Evolutionary conservation across 164 flowering plant genomes (phyloP).

Genomic region (Annona cherimola): DNA sequence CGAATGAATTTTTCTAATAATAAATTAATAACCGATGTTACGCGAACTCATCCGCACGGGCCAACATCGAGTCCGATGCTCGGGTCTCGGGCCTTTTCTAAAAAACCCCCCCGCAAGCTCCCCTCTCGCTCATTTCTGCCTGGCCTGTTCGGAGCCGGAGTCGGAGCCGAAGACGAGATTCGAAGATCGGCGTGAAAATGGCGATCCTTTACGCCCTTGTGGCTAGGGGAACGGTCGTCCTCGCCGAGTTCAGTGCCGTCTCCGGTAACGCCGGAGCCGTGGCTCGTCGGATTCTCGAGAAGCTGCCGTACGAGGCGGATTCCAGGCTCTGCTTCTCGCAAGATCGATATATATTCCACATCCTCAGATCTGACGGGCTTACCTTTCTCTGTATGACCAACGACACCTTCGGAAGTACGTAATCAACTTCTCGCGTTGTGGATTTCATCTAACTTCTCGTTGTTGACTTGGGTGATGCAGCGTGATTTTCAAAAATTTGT

Average conservation of each 20-base stretch:
- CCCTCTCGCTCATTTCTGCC: too few relatives aligned
- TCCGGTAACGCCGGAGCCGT: slow-evolving; percentile 89
- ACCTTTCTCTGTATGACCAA: slow-evolving; percentile 92
- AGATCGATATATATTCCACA: slow-evolving; percentile 88
- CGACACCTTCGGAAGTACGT: slow-evolving; percentile 87
- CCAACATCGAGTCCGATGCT: too few relatives aligned
- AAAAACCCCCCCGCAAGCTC: too few relatives aligned
- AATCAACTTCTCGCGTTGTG: not conserved
- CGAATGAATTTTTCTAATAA: too few relatives aligned
- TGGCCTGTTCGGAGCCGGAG: too few relatives aligned
- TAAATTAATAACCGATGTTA: too few relatives aligned
- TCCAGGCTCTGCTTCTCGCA: slow-evolving; percentile 89
- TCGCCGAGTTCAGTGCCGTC: slow-evolving; percentile 91
- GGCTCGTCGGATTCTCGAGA: slow-evolving; percentile 76
- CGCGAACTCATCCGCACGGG: too few relatives aligned
- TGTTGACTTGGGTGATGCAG: too few relatives aligned
- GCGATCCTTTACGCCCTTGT: slow-evolving; percentile 92
- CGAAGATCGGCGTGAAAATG: slow-evolving; percentile 29
- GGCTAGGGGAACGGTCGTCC: slow-evolving; percentile 77
- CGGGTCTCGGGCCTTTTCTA: too few relatives aligned
- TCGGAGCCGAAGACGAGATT: not conserved
- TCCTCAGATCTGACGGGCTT: slow-evolving; percentile 73
- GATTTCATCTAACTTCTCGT: not conserved
- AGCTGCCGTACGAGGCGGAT: slow-evolving; percentile 59
- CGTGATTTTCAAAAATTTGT: too few relatives aligned